phyloP scores from a whole-genome alignment of 164 flowering plant species.

The Nelumbo lutea region DNA sequence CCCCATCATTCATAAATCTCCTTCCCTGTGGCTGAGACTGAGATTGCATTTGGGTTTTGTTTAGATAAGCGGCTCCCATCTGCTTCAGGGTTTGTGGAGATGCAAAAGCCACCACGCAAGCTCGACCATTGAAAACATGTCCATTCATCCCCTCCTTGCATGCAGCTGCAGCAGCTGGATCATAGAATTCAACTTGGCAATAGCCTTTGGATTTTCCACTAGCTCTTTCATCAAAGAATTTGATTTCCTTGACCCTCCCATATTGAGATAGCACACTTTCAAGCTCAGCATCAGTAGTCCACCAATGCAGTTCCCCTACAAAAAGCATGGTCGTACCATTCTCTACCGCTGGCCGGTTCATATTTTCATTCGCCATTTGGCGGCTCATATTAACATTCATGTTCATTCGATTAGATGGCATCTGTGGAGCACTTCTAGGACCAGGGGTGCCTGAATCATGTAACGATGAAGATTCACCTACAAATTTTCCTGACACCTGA shows the following conservation, averaged over 20 bases:
- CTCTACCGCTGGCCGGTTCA: conserved; percentile 31
- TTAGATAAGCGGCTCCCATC: conserved; percentile 53
- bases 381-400: conserved; percentile 29
- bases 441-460: conserved; percentile 27
- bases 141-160: conserved; percentile 79
- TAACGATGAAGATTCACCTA: conserved; percentile 25
- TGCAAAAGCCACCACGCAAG: conserved; percentile 77
- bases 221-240: conserved; percentile 70
- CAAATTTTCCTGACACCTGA: conserved; percentile 28
- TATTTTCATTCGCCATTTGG: conserved; percentile 30
- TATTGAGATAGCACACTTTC: conserved; percentile 53
- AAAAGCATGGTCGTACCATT: conserved; percentile 58
- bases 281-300: conserved; percentile 81
- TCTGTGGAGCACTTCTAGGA: conserved; percentile 32
- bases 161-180: conserved; percentile 46
- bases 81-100: conserved; percentile 59
- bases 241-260: conserved; percentile 65
- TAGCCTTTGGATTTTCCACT: conserved; percentile 81
- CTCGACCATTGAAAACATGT: conserved; percentile 52
- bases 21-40: conserved; percentile 52
- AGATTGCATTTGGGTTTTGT: conserved; percentile 44
- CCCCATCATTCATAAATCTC: conserved; percentile 46
- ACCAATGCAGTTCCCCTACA: conserved; percentile 77
- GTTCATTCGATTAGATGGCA: conserved; percentile 24
- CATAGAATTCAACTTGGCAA: conserved; percentile 74